Evolutionary conservation across 1,284 basidiomycete genomes (phyloP).

Genomic region (Athelia psychrophila): DNA sequence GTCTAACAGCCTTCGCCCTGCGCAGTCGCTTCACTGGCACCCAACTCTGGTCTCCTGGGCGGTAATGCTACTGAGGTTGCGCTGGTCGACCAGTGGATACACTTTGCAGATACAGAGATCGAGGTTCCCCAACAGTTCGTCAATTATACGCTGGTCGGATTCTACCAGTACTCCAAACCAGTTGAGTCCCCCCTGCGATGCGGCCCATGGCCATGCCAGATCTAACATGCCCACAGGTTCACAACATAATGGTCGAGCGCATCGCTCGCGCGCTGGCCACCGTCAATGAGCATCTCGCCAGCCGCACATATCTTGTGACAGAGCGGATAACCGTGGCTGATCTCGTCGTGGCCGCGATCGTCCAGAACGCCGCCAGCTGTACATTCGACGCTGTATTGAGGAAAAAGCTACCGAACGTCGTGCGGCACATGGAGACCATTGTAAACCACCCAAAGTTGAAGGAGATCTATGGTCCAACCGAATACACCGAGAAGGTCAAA

Average conservation of each 20-base stretch:
- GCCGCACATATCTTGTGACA: conserved; percentile 88
- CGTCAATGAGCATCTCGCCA: conserved; percentile 74
- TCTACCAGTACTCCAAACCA: conserved; percentile 30
- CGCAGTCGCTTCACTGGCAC: conserved; percentile 70
- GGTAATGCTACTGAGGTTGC: conserved; percentile 53
- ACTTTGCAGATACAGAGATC: conserved; percentile 62
- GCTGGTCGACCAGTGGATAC: conserved; percentile 66
- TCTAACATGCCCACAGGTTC: conserved; percentile 43
- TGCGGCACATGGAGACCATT: conserved; percentile 85
- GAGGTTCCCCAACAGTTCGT: conserved; percentile 21
- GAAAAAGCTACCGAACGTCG: conserved; percentile 69
- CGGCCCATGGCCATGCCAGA: conserved; percentile 18
- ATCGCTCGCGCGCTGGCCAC: conserved; percentile 55
- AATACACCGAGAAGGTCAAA: conserved; percentile 71
- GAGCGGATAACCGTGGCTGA: conserved; percentile 96
- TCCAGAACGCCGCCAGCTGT: conserved; percentile 46
- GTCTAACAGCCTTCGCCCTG: not conserved
- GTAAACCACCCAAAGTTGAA: conserved; percentile 79
- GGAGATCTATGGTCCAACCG: conserved; percentile 58
- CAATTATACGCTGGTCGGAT: conserved; percentile 8
- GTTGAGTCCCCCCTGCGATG: conserved; percentile 51
- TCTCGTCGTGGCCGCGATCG: conserved; percentile 62
- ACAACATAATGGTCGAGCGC: conserved; percentile 50
- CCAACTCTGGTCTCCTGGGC: conserved; percentile 67
- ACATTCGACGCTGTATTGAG: conserved; percentile 68